Conservation (phyloP, 2,329 filamentous ascomycete genomes). For the Sarocladium strictum region DNA sequence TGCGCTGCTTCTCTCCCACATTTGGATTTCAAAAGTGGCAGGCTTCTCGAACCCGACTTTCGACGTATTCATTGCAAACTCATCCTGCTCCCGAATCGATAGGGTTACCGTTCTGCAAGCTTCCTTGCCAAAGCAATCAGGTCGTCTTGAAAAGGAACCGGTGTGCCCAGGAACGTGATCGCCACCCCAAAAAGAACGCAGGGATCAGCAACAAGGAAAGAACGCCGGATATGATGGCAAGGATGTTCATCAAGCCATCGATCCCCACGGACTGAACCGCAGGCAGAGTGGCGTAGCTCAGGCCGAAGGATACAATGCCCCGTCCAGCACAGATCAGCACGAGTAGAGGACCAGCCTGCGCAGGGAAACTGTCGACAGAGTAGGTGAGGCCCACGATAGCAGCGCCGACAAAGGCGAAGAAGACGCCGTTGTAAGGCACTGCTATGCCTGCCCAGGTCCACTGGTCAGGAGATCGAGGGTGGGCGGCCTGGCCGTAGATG, state of each 20-base stretch:
- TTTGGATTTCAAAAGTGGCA: too few relatives aligned
- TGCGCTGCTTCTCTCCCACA: too few relatives aligned
- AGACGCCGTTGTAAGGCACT: slow-evolving; percentile 14
- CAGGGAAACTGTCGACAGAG: slow-evolving; percentile 21
- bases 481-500: slow-evolving; percentile 9
- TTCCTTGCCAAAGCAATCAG: too few relatives aligned
- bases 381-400: slow-evolving; percentile 23
- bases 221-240: slow-evolving; percentile 16
- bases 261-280: slow-evolving; percentile 15
- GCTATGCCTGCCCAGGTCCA: slow-evolving; percentile 17
- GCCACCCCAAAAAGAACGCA: neutral
- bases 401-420: slow-evolving; percentile 21
- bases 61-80: too few relatives aligned
- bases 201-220: neutral
- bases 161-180: neutral
- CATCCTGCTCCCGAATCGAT: too few relatives aligned
- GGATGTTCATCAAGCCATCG: slow-evolving; percentile 17
- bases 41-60: too few relatives aligned
- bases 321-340: slow-evolving; percentile 19
- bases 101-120: too few relatives aligned
- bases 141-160: too few relatives aligned
- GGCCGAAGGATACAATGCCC: slow-evolving; percentile 20
- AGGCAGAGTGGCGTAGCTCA: slow-evolving; percentile 18
- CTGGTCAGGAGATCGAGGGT: neutral
- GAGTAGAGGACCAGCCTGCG: slow-evolving; percentile 20